phyloP scores from a whole-genome alignment of 2,329 filamentous ascomycete genomes.

The Cercospora sp. region DNA sequence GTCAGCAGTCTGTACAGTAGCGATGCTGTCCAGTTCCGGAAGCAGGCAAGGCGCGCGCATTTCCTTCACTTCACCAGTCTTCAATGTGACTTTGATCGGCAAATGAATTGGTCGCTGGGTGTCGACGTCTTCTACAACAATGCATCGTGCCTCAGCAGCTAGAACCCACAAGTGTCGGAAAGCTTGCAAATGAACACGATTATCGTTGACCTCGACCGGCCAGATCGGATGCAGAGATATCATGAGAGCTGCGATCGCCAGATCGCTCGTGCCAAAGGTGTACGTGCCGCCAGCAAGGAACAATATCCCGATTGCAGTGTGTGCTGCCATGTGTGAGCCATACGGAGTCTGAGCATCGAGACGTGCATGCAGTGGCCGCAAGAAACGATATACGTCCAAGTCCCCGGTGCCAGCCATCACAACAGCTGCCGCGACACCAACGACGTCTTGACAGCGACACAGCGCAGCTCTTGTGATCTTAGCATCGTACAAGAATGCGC shows the following conservation, averaged over 20 bases:
- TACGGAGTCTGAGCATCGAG: slow-evolving; percentile 83
- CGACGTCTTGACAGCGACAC: slow-evolving; percentile 84
- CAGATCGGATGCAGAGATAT: slow-evolving; percentile 94
- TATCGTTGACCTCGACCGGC: slow-evolving; percentile 85
- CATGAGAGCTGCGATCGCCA: slow-evolving; percentile 81
- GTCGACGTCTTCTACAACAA: slow-evolving; percentile 83
- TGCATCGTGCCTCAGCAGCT: slow-evolving; percentile 82
- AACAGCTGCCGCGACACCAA: slow-evolving; percentile 77
- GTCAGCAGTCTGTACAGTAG: slow-evolving; percentile 61
- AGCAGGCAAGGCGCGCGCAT: slow-evolving; percentile 59
- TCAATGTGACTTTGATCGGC: slow-evolving; percentile 33
- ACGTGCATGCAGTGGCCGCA: slow-evolving; percentile 84
- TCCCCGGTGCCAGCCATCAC: slow-evolving; percentile 98
- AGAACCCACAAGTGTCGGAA: slow-evolving; percentile 98
- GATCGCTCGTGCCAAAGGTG: slow-evolving; percentile 84
- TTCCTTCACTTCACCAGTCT: slow-evolving; percentile 30
- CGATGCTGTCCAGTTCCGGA: slow-evolving; percentile 64
- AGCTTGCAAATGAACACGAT: slow-evolving; percentile 90
- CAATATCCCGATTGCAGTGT: slow-evolving; percentile 85
- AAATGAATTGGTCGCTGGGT: slow-evolving; percentile 73
- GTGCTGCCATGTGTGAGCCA: slow-evolving; percentile 87
- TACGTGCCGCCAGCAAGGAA: slow-evolving; percentile 92
- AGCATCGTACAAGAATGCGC: slow-evolving; percentile 67
- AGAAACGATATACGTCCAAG: slow-evolving; percentile 75
- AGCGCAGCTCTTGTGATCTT: slow-evolving; percentile 80